Evolutionary conservation across 2,329 filamentous ascomycete genomes (phyloP), one percentile per base, ranked within the genome.

Genomic region (Pseudocercospora pini-densiflorae): DNA sequence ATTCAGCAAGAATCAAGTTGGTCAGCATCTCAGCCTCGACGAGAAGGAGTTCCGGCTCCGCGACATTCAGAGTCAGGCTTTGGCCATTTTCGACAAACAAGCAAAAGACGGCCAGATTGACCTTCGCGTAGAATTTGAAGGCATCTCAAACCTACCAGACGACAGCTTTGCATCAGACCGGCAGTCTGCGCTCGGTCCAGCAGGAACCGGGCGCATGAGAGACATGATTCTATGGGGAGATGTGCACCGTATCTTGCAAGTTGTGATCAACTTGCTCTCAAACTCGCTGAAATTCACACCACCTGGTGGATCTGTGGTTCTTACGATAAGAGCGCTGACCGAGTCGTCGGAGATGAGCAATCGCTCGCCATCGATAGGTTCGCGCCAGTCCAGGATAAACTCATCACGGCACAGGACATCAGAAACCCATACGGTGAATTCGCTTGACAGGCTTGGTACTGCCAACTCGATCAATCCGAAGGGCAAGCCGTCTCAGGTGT

Each of bases 1-100:
- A 40, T 97, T 97, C 79, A 95, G 92, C 76, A 97, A 97, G 79
- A 97, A 97, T 74, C 93, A 97, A 78, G 93, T 97, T 59, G 93
- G 93, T 2, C 92, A 96, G 72, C 89, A 94, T 68, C 82, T 97
- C 51, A 90, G 84, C 47, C 82, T 97, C 0, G 93, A 97, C 72
- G 90, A 96, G 76, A 92, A 88, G 68, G 93, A 97, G 73, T 97
- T 97, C 73, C 85, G 90, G 8, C 77, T 97, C 29, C 89, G 89
- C n/a, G 93, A 97, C 70, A 88, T 97, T 68, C 89, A 89, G 68
- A 90, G 91, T 0, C 94, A 97, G 77, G 85, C 97, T 12, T 79
- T 91, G 19, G 91, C 92, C 6, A 96, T 97, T 60, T 97, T 97
- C 74, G 92, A 94, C 73, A 94, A 94, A 75, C 93, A 97, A 79